Conservation (phyloP, 2,329 filamentous ascomycete genomes). For the Huntiella omanensis region DNA sequence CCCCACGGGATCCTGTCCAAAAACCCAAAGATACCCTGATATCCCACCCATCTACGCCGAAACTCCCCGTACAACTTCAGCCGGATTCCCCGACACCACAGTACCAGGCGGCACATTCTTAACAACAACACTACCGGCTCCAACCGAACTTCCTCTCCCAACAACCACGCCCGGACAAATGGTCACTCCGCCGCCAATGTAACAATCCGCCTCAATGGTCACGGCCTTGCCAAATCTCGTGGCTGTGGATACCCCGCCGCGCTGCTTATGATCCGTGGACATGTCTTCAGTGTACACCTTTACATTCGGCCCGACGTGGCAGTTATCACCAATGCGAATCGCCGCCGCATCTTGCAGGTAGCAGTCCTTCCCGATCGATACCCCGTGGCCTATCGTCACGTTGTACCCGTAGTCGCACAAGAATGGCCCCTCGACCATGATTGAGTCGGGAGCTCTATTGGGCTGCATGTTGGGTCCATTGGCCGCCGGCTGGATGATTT, state of each 20-base stretch:
- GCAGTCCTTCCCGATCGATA: slow-evolving; percentile 67
- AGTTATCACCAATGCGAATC: slow-evolving; percentile 63
- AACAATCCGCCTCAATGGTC: slow-evolving; percentile 68
- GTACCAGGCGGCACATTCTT: slow-evolving; percentile 53
- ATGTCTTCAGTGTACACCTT: slow-evolving; percentile 64
- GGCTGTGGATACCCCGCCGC: slow-evolving; percentile 54
- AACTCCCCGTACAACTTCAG: slow-evolving; percentile 30
- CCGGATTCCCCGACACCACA: slow-evolving; percentile 54
- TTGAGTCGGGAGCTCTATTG: slow-evolving; percentile 47
- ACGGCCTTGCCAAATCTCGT: slow-evolving; percentile 49
- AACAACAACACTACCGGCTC: slow-evolving; percentile 70
- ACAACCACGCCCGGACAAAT: slow-evolving; percentile 67
- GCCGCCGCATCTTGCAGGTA: slow-evolving; percentile 71
- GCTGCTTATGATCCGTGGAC: slow-evolving; percentile 51
- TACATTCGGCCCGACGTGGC: slow-evolving; percentile 65
- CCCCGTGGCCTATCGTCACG: slow-evolving; percentile 68
- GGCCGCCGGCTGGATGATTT: slow-evolving; percentile 50
- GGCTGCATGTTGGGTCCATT: slow-evolving; percentile 31
- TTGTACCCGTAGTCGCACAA: slow-evolving; percentile 94
- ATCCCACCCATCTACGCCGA: slow-evolving; percentile 1
- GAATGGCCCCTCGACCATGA: slow-evolving; percentile 73
- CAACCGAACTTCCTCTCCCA: slow-evolving; percentile 60
- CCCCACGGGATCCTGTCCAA: background rate
- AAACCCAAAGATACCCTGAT: background rate
- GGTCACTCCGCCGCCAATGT: slow-evolving; percentile 58